Base-by-base conservation (phyloP, 495 filamentous ascomycete species). In the Neohortaea acidophila region DNA sequence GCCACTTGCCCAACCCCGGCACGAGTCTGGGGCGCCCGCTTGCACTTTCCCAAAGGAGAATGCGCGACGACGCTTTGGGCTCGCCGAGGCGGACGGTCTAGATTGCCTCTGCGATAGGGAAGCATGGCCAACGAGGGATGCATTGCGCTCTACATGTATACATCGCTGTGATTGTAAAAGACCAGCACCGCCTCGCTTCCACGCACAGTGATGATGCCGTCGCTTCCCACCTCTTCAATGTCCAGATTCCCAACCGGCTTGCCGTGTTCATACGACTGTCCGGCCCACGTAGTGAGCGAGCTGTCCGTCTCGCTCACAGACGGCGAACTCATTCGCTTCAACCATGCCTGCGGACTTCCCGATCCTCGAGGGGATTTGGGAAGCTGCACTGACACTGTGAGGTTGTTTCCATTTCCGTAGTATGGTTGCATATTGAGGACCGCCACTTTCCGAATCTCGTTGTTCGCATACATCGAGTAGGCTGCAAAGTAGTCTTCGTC, bases 1-100 rank as follows among this genome's bases (percentile, higher is more conserved):
- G n/a, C n/a, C n/a, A n/a, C n/a, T n/a, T n/a, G n/a, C n/a, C n/a
- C n/a, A n/a, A n/a, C n/a, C n/a, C 36, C 14, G 18, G 29, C 15
- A 9, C 5, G 30, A 39, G 12, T 41, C 19, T 5, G 33, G 25
- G 12, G 58, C 49, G 8, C 37, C 21, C 41, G 59, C 54, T 43
- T 65, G 11, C 9, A 8, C 17, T 11, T 14, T 18, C 9, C 17
- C 17, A 8, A 8, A 15, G 31, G 8, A n/a, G 33, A 36, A 13
- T 36, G 19, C 33, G 23, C 33, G 5, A 21, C n/a, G n/a, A n/a
- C n/a, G n/a, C n/a, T n/a, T n/a, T n/a, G n/a, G n/a, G n/a, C n/a
- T n/a, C 25, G 25, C 25, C 25, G 25, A 33, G 11, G 30, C 9
- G 11, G 11, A 7, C 30, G 11, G 8, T 33, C 11, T 33, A 33